A percentile compares a stretch with the other conserved stretches of the same genome.
Evolutionary conservation across 1,139 yeast genomes (phyloP).

Genomic region (Geotrichum carabidarum): DNA sequence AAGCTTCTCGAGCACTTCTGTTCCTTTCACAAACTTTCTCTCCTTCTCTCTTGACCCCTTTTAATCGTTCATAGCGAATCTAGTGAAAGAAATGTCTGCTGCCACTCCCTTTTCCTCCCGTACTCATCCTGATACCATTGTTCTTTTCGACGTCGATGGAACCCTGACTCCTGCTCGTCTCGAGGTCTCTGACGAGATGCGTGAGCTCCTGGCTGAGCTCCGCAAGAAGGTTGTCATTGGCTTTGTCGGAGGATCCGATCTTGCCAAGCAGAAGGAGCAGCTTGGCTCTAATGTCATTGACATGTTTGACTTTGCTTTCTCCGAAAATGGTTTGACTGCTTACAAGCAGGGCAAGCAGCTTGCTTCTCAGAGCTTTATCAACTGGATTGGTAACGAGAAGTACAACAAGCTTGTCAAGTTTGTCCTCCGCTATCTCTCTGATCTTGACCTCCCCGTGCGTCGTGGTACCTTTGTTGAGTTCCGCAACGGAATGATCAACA

Average conservation of each 20-base stretch:
- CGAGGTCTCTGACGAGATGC: constrained; percentile 72
- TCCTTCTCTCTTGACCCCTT: constrained; percentile 3
- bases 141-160: constrained; percentile 95
- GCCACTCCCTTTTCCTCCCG: constrained; percentile 36
- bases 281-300: constrained; percentile 67
- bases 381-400: constrained; percentile 93
- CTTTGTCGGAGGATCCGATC: constrained; percentile 96
- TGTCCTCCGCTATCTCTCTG: constrained; percentile 76
- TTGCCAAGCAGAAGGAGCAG: constrained; percentile 92
- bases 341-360: constrained; percentile 82
- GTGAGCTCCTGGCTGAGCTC: constrained; percentile 59
- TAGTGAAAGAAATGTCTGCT: constrained; percentile 16
- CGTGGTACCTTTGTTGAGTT: constrained; percentile 97
- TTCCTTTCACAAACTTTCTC: neutral
- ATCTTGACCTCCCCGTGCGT: constrained; percentile 72
- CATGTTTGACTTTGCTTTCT: constrained; percentile 91
- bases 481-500: constrained; percentile 98
- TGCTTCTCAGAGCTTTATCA: constrained; percentile 88
- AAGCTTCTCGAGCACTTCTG: neutral
- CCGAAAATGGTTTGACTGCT: constrained; percentile 97
- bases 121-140: constrained; percentile 42
- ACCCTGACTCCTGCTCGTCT: constrained; percentile 97
- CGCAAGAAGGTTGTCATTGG: constrained; percentile 92
- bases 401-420: constrained; percentile 85
- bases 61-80: neutral